A percentile compares a stretch with the other conserved stretches of the same genome.
These are phyloP conservation scores for Crithidia mellificae DNA, from an alignment of 208 protist species.

Conservation along the genomic window DNA sequence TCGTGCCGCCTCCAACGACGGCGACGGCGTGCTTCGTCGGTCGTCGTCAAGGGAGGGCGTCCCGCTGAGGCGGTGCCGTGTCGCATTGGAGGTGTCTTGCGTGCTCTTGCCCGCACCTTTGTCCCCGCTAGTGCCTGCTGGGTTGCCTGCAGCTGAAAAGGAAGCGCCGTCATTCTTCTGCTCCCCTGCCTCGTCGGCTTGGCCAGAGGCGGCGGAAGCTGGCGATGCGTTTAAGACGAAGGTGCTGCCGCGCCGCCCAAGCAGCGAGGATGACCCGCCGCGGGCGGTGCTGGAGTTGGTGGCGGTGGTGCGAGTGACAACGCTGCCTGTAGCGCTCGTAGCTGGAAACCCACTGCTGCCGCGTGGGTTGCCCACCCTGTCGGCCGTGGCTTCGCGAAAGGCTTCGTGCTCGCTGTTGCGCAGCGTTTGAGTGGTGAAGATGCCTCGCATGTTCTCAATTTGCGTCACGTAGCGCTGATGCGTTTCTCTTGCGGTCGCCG, in stretches of 20 bases:
- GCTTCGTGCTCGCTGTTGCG: conserved; percentile 30
- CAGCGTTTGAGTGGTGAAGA: conserved; percentile 29
- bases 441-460: conserved; percentile 28
- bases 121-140: no score
- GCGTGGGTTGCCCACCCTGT: background rate
- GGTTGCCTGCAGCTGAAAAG: no score
- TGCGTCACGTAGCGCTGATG: conserved; percentile 45
- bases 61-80: background rate
- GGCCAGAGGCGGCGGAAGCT: background rate
- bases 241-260: background rate
- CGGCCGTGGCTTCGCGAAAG: conserved; percentile 4
- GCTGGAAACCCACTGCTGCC: background rate
- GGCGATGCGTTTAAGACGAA: background rate
- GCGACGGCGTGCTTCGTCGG: background rate
- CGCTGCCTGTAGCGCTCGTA: no score
- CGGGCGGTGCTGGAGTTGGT: no score
- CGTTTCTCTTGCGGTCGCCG: conserved; percentile 34
- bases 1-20: background rate
- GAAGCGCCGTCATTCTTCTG: background rate
- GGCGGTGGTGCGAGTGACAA: no score
- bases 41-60: background rate
- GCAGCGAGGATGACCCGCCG: background rate
- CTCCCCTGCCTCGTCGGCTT: background rate
- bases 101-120: no score
- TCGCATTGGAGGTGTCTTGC: background rate